Percentiles rank a stretch among this genome's conserved stretches.
Conservation (phyloP, 2,329 filamentous ascomycete genomes). For the Alternaria conjuncta region DNA sequence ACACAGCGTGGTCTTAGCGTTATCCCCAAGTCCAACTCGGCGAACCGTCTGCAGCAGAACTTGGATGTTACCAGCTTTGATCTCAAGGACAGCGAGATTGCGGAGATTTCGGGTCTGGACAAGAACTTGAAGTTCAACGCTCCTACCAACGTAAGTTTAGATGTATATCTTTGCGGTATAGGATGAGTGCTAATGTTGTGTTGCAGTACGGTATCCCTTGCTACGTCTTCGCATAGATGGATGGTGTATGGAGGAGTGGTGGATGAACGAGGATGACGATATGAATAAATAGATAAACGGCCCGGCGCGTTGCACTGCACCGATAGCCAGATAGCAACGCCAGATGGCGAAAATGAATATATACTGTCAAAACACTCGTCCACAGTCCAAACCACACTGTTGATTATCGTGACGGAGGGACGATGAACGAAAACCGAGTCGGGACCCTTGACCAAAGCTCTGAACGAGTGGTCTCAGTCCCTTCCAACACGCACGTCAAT, state of each 20-base stretch:
- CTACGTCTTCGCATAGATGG: constrained; percentile 46
- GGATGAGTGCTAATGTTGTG: not conserved
- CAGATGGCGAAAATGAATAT: not conserved
- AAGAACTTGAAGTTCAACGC: constrained; percentile 43
- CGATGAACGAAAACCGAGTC: not conserved
- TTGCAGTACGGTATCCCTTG: constrained; percentile 44
- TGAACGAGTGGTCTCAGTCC: not conserved
- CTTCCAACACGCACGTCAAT: not conserved
- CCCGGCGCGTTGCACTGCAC: not conserved
- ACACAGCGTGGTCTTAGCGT: constrained; percentile 67
- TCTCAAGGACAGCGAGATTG: constrained; percentile 36
- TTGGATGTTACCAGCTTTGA: constrained; percentile 42
- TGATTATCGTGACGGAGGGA: not conserved
- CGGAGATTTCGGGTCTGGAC: constrained; percentile 40
- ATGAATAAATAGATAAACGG: not conserved
- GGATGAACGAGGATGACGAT: not conserved
- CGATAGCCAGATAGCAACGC: not conserved
- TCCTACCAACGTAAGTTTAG: constrained; percentile 42
- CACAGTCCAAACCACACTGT: not conserved
- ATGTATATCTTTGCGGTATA: not conserved
- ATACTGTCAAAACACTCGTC: not conserved
- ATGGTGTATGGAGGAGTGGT: not conserved
- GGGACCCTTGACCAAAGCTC: not conserved
- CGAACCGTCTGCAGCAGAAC: constrained; percentile 41
- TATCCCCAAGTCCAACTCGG: constrained; percentile 47